These are phyloP conservation scores for Takakia lepidozioides DNA, from an alignment of 225 moss, liverwort and hornwort genomes.

Conservation along the genomic window DNA sequence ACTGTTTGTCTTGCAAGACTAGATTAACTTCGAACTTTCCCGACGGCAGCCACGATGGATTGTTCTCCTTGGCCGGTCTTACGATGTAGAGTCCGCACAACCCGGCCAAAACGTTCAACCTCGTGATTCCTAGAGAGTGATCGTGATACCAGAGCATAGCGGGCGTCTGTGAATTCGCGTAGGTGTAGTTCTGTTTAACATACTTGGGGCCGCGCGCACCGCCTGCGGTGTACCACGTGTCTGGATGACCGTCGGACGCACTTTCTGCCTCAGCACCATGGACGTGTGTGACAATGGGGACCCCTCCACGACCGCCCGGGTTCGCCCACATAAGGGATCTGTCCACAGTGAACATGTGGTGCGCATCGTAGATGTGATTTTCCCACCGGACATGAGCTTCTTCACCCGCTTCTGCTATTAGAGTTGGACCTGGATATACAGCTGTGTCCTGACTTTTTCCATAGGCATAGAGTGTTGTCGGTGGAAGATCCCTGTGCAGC, in stretches of 20 bases:
- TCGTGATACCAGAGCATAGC: conserved; percentile 76
- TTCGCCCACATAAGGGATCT: conserved; percentile 15
- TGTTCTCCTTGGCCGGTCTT: conserved; percentile 12
- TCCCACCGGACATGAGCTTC: no score
- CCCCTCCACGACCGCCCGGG: conserved; percentile 16
- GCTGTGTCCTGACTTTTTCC: no score
- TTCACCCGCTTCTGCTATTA: no score
- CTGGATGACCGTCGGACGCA: conserved; percentile 34
- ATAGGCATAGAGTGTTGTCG: no score
- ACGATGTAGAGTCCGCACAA: conserved; percentile 33
- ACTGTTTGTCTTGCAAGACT: conserved; percentile 13
- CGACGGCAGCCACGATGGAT: conserved; percentile 8
- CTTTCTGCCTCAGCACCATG: conserved; percentile 16
- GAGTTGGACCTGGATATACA: no score
- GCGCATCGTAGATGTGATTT: background rate
- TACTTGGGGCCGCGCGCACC: conserved; percentile 35
- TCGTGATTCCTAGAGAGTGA: conserved; percentile 53
- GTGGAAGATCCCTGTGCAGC: no score
- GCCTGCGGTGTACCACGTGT: conserved; percentile 56
- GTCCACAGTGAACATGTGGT: conserved; percentile 13
- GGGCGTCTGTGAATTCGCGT: conserved; percentile 38
- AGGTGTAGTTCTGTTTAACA: conserved; percentile 39
- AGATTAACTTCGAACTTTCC: conserved; percentile 18
- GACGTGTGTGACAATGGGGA: conserved; percentile 20
- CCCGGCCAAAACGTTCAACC: conserved; percentile 53